phyloP scores from a whole-genome alignment of 2,329 filamentous ascomycete genomes.

The Exophiala alcalophila region DNA sequence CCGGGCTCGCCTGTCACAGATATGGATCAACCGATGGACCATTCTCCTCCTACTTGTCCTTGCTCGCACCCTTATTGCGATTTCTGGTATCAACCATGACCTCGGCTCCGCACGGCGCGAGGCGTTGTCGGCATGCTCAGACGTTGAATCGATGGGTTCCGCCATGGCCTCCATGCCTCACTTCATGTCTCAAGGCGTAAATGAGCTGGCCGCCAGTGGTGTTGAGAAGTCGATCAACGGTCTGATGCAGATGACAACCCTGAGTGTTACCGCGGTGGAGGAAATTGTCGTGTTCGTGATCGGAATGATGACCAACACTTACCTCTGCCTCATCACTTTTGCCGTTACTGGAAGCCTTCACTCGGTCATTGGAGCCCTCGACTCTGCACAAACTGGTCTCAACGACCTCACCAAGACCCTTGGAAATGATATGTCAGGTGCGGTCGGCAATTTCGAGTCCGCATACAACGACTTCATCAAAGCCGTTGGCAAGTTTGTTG shows the following conservation, averaged over 20 bases:
- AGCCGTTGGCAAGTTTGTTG: constrained; percentile 50
- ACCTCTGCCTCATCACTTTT: constrained; percentile 83
- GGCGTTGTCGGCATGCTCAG: constrained; percentile 83
- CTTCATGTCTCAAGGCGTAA: constrained; percentile 85
- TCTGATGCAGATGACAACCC: constrained; percentile 72
- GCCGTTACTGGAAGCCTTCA: constrained; percentile 76
- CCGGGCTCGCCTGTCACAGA: constrained; percentile 82
- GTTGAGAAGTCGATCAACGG: constrained; percentile 78
- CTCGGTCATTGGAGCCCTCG: constrained; percentile 60
- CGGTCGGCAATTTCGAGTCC: constrained; percentile 50
- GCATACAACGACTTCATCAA: constrained; percentile 53
- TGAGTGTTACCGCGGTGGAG: constrained; percentile 80
- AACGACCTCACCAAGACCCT: constrained; percentile 53
- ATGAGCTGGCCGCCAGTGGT: constrained; percentile 74
- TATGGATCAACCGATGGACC: constrained; percentile 98
- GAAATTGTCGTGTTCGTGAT: constrained; percentile 88
- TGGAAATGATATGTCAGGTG: constrained; percentile 45
- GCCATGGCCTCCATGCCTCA: constrained; percentile 98
- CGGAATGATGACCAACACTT: constrained; percentile 85
- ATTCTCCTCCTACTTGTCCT: constrained; percentile 83
- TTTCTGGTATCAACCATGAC: constrained; percentile 68
- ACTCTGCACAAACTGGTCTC: constrained; percentile 59
- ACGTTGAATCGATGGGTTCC: constrained; percentile 89
- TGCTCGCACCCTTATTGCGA: constrained; percentile 72
- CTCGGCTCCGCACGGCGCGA: constrained; percentile 73